Percentiles rank a stretch among this genome's conserved stretches.
phyloP scores from a whole-genome alignment of 306 rosid genomes.

The Neltuma alba region DNA sequence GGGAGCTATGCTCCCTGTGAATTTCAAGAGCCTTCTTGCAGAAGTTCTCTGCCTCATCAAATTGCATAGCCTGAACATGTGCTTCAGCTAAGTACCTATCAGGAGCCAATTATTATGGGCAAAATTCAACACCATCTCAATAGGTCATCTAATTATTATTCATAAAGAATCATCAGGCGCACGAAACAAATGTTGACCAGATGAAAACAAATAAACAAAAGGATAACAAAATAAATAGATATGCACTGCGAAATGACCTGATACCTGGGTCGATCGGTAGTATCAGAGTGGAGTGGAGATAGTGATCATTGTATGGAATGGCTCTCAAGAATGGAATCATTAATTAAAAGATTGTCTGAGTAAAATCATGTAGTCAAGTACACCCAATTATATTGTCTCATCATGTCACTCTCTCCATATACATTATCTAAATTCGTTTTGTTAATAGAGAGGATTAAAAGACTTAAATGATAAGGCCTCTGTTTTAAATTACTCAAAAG shows the following conservation, averaged over 20 bases:
- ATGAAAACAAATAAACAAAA: not conserved
- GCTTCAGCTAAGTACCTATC: conserved; percentile 26
- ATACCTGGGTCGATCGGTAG: no score
- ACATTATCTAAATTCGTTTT: not conserved
- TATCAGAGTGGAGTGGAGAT: no score
- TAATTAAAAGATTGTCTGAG: not conserved
- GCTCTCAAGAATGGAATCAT: not conserved
- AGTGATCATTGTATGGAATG: not conserved
- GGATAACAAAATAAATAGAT: not conserved
- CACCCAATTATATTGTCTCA: not conserved
- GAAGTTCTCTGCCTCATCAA: conserved; percentile 10
- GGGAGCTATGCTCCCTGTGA: conserved; percentile 22
- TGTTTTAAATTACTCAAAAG: not conserved
- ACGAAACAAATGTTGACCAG: not conserved
- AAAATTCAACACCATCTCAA: not conserved
- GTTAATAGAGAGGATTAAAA: not conserved
- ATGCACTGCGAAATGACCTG: not conserved
- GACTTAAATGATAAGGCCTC: not conserved
- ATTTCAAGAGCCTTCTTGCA: conserved; percentile 26
- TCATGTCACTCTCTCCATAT: not conserved
- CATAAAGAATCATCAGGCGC: not conserved
- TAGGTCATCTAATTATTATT: not conserved
- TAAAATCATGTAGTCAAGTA: not conserved
- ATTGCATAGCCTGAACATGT: conserved; percentile 29
- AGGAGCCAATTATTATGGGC: not conserved